Percentiles rank a stretch among this genome's conserved stretches.
phyloP scores from a whole-genome alignment of 352 stramenopile genomes.

The Globisporangium apiculatum region DNA sequence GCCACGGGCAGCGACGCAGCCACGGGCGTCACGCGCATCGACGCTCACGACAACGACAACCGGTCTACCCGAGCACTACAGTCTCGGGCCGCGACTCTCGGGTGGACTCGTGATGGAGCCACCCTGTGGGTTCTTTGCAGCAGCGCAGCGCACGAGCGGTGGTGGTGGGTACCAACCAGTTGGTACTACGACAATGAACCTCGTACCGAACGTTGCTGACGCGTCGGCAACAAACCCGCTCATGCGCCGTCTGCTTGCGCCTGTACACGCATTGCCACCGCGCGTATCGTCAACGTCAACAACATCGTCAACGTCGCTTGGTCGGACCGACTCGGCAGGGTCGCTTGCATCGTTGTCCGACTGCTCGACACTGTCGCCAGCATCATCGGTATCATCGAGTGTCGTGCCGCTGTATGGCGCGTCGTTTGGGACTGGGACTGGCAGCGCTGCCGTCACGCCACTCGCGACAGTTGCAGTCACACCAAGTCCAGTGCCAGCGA shows the following conservation, averaged over 20 bases:
- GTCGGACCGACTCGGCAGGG: constrained; percentile 20
- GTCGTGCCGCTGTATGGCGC: not conserved
- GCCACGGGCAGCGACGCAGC: constrained; percentile 9
- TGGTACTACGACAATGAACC: constrained; percentile 1
- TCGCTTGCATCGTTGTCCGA: constrained; percentile 6
- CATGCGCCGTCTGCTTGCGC: constrained; percentile 24
- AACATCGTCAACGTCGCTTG: constrained; percentile 15
- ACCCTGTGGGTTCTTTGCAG: constrained; percentile 13
- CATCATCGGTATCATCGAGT: not conserved
- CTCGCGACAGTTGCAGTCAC: too few species aligned
- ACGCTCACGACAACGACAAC: constrained; percentile 3
- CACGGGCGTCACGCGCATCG: constrained; percentile 7
- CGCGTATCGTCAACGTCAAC: too few species aligned
- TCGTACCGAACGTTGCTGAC: too few species aligned
- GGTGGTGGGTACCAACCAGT: constrained; percentile 8
- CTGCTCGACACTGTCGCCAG: not conserved
- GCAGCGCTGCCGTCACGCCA: too few species aligned
- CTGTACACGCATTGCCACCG: constrained; percentile 20
- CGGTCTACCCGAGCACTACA: constrained; percentile 19
- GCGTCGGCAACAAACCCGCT: constrained; percentile 1
- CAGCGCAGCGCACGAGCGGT: not conserved
- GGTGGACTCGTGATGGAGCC: constrained; percentile 41
- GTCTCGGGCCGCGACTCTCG: constrained; percentile 24
- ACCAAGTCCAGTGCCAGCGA: constrained; percentile 6
- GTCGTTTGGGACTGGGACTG: too few species aligned